phyloP scores from a whole-genome alignment of 2,329 filamentous ascomycete species.

The Leptodontidium sp. region DNA sequence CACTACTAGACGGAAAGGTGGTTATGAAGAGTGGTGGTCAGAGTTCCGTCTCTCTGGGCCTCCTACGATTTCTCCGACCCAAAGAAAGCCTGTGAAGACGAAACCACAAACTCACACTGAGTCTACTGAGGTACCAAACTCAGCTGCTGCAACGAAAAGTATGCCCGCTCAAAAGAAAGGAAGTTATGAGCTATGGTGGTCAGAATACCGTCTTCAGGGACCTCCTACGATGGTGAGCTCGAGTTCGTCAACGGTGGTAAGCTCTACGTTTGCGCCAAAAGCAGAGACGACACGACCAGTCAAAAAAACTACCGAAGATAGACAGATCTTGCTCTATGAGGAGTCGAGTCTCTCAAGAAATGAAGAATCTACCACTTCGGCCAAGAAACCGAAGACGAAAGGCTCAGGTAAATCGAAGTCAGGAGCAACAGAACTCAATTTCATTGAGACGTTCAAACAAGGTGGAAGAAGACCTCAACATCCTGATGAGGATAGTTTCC shows the following conservation, averaged over 20 bases:
- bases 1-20: too few species aligned
- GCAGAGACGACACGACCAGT: not conserved
- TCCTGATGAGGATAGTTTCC: not conserved
- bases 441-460: not conserved
- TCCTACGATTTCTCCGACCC: too few species aligned
- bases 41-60: too few species aligned
- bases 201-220: not conserved
- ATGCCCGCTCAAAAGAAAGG: not conserved
- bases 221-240: not conserved
- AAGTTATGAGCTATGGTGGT: not conserved
- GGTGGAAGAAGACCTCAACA: not conserved
- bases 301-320: not conserved
- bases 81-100: too few species aligned
- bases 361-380: not conserved
- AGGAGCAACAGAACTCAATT: not conserved
- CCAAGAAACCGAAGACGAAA: not conserved
- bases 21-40: too few species aligned
- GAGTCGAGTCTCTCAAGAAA: not conserved
- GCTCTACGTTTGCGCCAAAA: not conserved
- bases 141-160: not conserved
- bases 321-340: not conserved
- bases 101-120: too few species aligned
- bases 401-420: not conserved
- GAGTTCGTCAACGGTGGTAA: not conserved
- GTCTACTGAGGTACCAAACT: not conserved